phyloP scores from a whole-genome alignment of 106 monocot species.

The Alisma plantagoaquatica region DNA sequence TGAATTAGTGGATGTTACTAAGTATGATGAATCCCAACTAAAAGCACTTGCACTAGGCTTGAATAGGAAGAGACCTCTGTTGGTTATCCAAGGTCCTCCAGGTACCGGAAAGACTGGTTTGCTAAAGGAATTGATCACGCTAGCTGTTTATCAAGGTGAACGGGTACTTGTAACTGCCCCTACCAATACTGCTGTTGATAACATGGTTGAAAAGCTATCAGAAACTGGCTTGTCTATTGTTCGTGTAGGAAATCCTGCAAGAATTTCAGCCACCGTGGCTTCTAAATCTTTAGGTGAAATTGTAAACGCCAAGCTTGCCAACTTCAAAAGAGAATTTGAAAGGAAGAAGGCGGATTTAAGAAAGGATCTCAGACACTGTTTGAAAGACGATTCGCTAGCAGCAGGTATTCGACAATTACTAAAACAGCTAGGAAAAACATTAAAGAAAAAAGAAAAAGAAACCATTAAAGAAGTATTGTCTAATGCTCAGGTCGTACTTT shows the following conservation, averaged over 20 bases:
- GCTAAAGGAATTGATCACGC: slow-evolving; percentile 62
- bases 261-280: slow-evolving; percentile 65
- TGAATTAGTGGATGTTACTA: slow-evolving; percentile 21
- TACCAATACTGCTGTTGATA: slow-evolving; percentile 95
- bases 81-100: slow-evolving; percentile 83
- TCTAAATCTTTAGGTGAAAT: slow-evolving; percentile 83
- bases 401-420: slow-evolving; percentile 87
- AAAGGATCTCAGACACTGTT: slow-evolving; percentile 78
- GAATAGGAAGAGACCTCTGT: slow-evolving; percentile 70
- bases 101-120: slow-evolving; percentile 88
- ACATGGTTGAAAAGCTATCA: slow-evolving; percentile 88
- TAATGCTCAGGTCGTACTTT: slow-evolving; percentile 71
- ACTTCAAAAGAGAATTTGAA: slow-evolving; percentile 85
- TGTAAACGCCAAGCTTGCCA: slow-evolving; percentile 57
- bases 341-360: slow-evolving; percentile 85
- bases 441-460: slow-evolving; percentile 92
- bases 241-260: slow-evolving; percentile 86
- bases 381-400: slow-evolving; percentile 92
- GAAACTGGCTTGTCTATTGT: slow-evolving; percentile 49
- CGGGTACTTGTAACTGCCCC: slow-evolving; percentile 88
- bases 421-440: slow-evolving; percentile 86
- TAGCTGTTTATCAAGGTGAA: slow-evolving; percentile 80
- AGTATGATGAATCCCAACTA: slow-evolving; percentile 59
- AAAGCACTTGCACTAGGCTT: slow-evolving; percentile 72
- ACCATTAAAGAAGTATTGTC: slow-evolving; percentile 75